A percentile compares a stretch with the other conserved stretches of the same genome.
Conservation (phyloP, 495 filamentous ascomycete genomes). For the Elaphomyces granulatus region DNA sequence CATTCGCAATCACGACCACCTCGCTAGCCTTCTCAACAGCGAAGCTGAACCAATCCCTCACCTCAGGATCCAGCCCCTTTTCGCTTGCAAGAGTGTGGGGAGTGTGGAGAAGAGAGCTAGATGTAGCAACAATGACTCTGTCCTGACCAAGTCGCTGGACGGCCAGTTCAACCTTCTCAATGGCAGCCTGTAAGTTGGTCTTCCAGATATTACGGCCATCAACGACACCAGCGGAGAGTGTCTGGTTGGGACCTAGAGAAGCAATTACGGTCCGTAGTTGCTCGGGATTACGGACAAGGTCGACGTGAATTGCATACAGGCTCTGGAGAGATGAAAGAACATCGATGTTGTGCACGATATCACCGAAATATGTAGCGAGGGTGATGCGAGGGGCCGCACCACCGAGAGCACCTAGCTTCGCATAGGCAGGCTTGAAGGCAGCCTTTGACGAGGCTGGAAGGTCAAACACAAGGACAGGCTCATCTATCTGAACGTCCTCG, state of each 20-base stretch:
- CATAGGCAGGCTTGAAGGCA: conserved; percentile 96
- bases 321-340: conserved; percentile 53
- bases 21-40: conserved; percentile 88
- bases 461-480: conserved; percentile 91
- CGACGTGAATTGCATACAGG: conserved; percentile 75
- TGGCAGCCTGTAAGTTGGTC: conserved; percentile 87
- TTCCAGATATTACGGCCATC: conserved; percentile 99
- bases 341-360: conserved; percentile 97
- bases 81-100: conserved; percentile 95
- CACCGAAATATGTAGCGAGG: conserved; percentile 95
- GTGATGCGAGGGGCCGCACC: conserved; percentile 64
- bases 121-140: conserved; percentile 89
- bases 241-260: conserved; percentile 69
- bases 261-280: conserved; percentile 71
- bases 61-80: conserved; percentile 87
- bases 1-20: conserved; percentile 88
- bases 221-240: conserved; percentile 86
- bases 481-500: conserved; percentile 89
- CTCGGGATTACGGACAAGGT: conserved; percentile 93
- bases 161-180: conserved; percentile 74
- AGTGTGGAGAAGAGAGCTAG: conserved; percentile 91
- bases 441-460: conserved; percentile 74
- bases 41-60: conserved; percentile 97
- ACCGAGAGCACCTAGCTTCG: conserved; percentile 65
- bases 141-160: conserved; percentile 90